phyloP scores from a whole-genome alignment of 208 protist species.

The Trypanosoma caninum region DNA sequence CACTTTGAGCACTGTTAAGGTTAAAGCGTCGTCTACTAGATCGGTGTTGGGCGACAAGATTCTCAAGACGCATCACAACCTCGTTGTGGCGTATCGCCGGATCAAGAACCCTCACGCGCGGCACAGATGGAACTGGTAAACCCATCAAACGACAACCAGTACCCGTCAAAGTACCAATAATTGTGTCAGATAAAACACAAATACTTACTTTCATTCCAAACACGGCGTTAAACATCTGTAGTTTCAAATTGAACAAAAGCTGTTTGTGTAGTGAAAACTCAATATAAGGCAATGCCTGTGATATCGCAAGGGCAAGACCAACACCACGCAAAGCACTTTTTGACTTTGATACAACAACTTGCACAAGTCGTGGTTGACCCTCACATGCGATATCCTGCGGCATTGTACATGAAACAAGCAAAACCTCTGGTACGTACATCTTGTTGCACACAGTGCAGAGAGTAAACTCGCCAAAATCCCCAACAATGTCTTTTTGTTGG shows the following conservation, averaged over 20 bases:
- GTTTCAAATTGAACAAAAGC: conserved; percentile 81
- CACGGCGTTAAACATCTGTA: conserved; percentile 80
- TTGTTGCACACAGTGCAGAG: conserved; percentile 67
- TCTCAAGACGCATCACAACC: conserved; percentile 59
- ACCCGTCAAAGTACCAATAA: conserved; percentile 75
- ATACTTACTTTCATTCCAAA: conserved; percentile 82
- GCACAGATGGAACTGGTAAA: conserved; percentile 59
- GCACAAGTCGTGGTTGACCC: conserved; percentile 63
- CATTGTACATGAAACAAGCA: conserved; percentile 76
- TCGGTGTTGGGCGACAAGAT: conserved; percentile 48
- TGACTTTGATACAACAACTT: conserved; percentile 60
- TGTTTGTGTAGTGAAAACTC: conserved; percentile 90
- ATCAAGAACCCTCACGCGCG: conserved; percentile 66
- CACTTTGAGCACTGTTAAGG: background rate
- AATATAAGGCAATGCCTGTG: conserved; percentile 85
- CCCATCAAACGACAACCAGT: conserved; percentile 75
- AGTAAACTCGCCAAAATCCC: conserved; percentile 37
- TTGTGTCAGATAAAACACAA: conserved; percentile 56
- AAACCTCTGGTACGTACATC: conserved; percentile 71
- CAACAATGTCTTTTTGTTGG: conserved; percentile 17
- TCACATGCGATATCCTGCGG: conserved; percentile 65
- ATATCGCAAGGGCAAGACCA: conserved; percentile 74
- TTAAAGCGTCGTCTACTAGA: conserved; percentile 1
- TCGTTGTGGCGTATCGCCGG: conserved; percentile 49
- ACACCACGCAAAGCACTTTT: conserved; percentile 71